Conservation (phyloP, 768 basidiomycete genomes). For the Lactifluus piperatus region DNA sequence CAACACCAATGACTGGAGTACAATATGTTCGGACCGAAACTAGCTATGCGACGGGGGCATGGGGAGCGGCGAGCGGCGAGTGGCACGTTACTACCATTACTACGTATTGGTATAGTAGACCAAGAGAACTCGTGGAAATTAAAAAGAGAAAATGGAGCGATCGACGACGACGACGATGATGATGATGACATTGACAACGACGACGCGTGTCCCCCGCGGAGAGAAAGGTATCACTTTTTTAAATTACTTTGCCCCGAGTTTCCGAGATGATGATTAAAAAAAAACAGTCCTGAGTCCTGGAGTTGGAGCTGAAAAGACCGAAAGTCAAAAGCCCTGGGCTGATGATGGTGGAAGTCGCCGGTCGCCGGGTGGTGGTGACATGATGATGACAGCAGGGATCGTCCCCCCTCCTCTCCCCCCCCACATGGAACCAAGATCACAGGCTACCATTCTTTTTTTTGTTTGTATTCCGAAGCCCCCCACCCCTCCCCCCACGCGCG, state of each 20-base stretch:
- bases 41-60: background rate
- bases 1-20: background rate
- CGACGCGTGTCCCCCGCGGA: too few relatives aligned
- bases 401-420: slow-evolving; percentile 34
- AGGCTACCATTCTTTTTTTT: background rate
- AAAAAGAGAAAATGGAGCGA: background rate
- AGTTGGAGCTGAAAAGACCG: too few relatives aligned
- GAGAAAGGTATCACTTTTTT: too few relatives aligned
- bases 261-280: too few relatives aligned
- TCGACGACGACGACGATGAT: too few relatives aligned
- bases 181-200: too few relatives aligned
- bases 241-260: too few relatives aligned
- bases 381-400: background rate
- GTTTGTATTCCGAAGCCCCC: background rate
- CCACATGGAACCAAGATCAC: background rate
- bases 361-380: background rate
- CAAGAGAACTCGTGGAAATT: background rate
- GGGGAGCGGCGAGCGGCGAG: background rate
- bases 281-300: too few relatives aligned
- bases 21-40: background rate
- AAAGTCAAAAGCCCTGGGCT: background rate
- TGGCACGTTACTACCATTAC: too few relatives aligned
- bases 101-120: background rate
- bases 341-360: background rate
- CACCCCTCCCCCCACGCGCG: too few relatives aligned